phyloP scores from a whole-genome alignment of 805 yeast genomes.

The Diddensiella caesifluorescens region DNA sequence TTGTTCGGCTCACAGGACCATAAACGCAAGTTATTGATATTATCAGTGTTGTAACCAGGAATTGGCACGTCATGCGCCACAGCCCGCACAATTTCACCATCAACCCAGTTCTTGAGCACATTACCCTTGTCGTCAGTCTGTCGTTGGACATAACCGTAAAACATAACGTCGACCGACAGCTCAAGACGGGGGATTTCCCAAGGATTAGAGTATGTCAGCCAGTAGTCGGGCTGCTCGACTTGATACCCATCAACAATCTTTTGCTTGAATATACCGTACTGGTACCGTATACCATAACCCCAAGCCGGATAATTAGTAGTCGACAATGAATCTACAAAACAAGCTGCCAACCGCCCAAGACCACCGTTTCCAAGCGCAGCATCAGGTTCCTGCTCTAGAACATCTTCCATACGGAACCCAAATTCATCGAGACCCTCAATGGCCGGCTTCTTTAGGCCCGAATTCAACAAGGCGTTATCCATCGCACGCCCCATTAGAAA shows the following conservation, averaged over 20 bases:
- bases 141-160: constrained; percentile 74
- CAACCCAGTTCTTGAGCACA: constrained; percentile 66
- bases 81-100: constrained; percentile 86
- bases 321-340: constrained; percentile 83
- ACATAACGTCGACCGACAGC: constrained; percentile 83
- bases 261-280: constrained; percentile 90
- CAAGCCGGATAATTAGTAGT: constrained; percentile 87
- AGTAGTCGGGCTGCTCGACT: constrained; percentile 90
- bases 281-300: constrained; percentile 94
- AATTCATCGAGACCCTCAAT: constrained; percentile 55
- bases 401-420: constrained; percentile 85
- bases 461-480: constrained; percentile 87
- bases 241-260: constrained; percentile 87
- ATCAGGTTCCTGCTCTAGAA: constrained; percentile 81
- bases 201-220: constrained; percentile 85
- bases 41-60: constrained; percentile 74
- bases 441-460: constrained; percentile 59
- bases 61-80: constrained; percentile 88
- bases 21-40: constrained; percentile 81
- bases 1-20: constrained; percentile 89
- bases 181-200: constrained; percentile 90
- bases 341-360: constrained; percentile 88
- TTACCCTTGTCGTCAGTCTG: constrained; percentile 47
- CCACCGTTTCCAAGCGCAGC: constrained; percentile 97
- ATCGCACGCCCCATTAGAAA: constrained; percentile 92